Base-by-base conservation (phyloP, 169 alveolate species). In the Babesia sp. region DNA sequence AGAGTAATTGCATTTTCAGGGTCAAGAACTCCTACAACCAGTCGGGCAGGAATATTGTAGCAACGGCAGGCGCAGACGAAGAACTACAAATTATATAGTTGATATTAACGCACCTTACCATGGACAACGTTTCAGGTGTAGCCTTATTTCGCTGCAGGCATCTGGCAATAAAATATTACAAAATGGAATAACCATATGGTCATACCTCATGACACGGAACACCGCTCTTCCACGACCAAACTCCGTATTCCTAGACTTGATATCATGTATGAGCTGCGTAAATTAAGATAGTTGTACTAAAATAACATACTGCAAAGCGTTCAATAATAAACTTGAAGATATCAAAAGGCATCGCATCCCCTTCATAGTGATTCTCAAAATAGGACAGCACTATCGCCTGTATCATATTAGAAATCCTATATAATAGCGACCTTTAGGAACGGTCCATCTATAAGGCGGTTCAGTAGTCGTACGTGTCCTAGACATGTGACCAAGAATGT, bases 11-110 rank as follows among this genome's bases (percentile, higher is more conserved):
- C 33, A 34, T 26, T 28, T 1, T 22, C 24, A 20, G 70, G 31
- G 12, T 50, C 55, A 14, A 33, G 34, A 2, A 44, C 18, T 14
- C 55, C 53, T 24, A 31, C 24, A 12, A 78, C 82, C 6, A 78
- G 24, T 7, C 86, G 58, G 7, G 83, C 71, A 12, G 71, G 58
- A 8, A 78, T 57, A 18, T 64, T 71, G 58, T 64, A 56, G 39
- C 68, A 29, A 2, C 86, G 28, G 6, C 80, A 78, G 9, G 66
- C 66, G 37, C 82, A 78, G n/a, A 78, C 86, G 28, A 51, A 78
- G 29, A 78, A n/a, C 86, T 78, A 45, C 5, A 11, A 1, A 29
- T 11, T 18, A 20, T 3, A 26, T 0, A 1, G 9, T 12, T 24
- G 3, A 37, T 67, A 67, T 9, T 18, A 12, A 28, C 11, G 16